These are phyloP conservation scores for Dendrocalamus latiflorus DNA, from an alignment of 202 grass and related monocot genomes.

Conservation along the genomic window DNA sequence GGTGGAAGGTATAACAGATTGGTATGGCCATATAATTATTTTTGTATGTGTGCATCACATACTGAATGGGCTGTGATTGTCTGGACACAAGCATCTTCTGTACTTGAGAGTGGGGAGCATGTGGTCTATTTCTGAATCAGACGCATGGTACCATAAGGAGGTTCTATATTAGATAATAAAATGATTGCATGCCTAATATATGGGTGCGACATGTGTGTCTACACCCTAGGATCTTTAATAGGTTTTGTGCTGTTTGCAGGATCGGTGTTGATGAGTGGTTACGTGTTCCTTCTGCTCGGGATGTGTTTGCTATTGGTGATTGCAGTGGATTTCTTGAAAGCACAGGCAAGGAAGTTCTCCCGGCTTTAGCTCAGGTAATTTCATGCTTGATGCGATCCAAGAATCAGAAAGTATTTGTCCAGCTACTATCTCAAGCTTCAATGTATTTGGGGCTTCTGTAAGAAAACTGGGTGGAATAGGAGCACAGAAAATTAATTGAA, in stretches of 20 bases:
- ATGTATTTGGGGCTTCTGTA: neutral
- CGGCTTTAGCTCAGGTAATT: slow-evolving; percentile 92
- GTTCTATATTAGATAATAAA: neutral
- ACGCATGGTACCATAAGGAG: neutral
- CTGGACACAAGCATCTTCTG: neutral
- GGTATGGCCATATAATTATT: slow-evolving; percentile 15
- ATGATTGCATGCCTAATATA: neutral
- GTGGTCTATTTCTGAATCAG: neutral
- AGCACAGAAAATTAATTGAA: neutral
- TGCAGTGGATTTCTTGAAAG: slow-evolving; percentile 83
- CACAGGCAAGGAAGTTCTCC: slow-evolving; percentile 77
- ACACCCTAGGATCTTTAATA: neutral
- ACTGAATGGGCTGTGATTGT: neutral
- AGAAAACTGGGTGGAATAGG: neutral
- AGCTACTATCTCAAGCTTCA: neutral
- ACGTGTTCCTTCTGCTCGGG: slow-evolving; percentile 60
- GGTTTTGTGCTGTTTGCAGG: slow-evolving; percentile 42
- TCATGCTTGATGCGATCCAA: neutral
- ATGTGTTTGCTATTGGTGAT: slow-evolving; percentile 91
- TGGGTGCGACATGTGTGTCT: neutral
- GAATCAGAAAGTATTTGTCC: neutral
- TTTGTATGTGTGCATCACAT: neutral
- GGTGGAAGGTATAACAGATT: slow-evolving; percentile 70
- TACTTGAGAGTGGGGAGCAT: neutral
- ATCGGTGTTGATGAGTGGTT: slow-evolving; percentile 93